Base-by-base conservation (phyloP, 148 eudicot genomes). In the Vaccinium darrowii region DNA sequence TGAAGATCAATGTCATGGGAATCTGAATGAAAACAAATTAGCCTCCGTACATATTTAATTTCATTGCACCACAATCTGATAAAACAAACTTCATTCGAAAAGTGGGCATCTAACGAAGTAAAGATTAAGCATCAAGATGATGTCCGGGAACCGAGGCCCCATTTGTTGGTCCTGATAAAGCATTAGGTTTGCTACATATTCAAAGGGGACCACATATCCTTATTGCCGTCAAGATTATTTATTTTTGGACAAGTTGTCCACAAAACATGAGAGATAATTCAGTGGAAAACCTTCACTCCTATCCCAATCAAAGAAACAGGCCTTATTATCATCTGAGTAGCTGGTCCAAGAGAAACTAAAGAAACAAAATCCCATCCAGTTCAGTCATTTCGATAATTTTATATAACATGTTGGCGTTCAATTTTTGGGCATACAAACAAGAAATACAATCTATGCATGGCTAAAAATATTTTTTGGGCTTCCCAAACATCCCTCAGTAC, bases 1-100 rank as follows among this genome's bases (percentile, higher is more conserved):
- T 97, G 92, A 95, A 95, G 82, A 97, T 84, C 60, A 97, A 71
- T 23, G 99, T 97, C 99, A 97, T 95, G 69, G 99, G 99, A 84
- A 97, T 92, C 99, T 97, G 90, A 84, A 83, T 54, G 54, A 47
- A 53, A 73, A 25, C 67, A 84, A 71, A 78, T 83, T 58, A 85
- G 80, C 36, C 33, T 25, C 52, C 1, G 11, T 36, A 80, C 21
- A 52, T 63, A 11, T 23, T 15, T 9, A 16, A 25, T 16, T 82
- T 67, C 84, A 82, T 10, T 1, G 25, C 58, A 23, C 3, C 14
- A 9, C 76, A 4, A 58, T 21, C 2, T 15, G 18, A 52, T 19
- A 8, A 78, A 78, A 62, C 30, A 36, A 36, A 11, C 39, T 6
- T 69, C 16, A 15, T 69, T n/a, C 39, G 6, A 50, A 12, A 18